phyloP scores from a whole-genome alignment of 306 rosid species.

The Cucumis hystrix region DNA sequence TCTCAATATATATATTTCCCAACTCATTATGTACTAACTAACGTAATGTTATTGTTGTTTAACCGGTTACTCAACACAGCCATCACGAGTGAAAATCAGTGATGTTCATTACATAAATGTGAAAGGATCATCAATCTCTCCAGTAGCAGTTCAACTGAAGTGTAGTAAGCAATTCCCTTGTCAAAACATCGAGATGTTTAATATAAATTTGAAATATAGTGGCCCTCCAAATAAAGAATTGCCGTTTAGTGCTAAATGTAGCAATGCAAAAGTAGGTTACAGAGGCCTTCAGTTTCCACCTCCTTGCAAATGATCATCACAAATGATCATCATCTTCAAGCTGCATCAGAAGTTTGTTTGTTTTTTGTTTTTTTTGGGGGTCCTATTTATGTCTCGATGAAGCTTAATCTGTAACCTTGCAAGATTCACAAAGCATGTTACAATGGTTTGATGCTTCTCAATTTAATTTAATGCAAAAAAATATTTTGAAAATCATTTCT shows the following conservation, averaged over 20 bases:
- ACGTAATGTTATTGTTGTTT: not conserved
- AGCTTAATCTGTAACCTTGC: not conserved
- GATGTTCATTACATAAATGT: conserved; percentile 8
- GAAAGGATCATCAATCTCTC: not conserved
- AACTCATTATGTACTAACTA: not conserved
- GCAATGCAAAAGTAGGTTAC: conserved; percentile 12
- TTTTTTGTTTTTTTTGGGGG: not conserved
- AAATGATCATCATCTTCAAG: not conserved
- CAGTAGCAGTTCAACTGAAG: not conserved
- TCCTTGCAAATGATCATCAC: conserved; percentile 7
- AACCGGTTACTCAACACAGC: not conserved
- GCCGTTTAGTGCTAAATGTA: not conserved
- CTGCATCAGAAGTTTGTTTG: too few relatives aligned
- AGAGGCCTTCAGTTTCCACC: conserved; percentile 5
- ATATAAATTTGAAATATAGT: not conserved
- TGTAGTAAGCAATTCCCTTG: conserved; percentile 13
- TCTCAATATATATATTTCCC: not conserved
- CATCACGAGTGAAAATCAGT: conserved; percentile 7
- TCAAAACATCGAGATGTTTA: not conserved
- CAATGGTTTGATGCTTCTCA: not conserved
- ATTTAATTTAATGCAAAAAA: not conserved
- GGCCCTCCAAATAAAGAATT: not conserved
- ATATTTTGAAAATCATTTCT: not conserved
- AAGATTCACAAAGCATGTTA: not conserved
- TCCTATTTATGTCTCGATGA: too few relatives aligned